Evolutionary conservation across 2,329 filamentous ascomycete species (phyloP), one percentile per base, ranked within the genome.

Genomic region (Fonsecaea erecta): DNA sequence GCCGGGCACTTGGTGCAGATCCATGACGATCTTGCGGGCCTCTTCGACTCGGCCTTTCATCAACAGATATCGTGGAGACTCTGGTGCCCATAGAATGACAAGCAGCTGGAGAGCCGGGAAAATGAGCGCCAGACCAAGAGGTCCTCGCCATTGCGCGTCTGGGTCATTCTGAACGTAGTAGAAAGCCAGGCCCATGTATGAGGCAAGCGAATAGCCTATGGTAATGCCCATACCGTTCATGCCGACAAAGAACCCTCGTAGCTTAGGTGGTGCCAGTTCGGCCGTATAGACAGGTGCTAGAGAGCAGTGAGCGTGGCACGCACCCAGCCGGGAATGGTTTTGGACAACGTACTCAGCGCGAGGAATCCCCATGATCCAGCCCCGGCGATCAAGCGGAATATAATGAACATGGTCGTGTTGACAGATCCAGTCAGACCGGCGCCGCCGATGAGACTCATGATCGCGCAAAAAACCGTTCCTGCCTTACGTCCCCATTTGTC

Each of bases 401-500:
- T 34, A 21, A 53, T 53, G 51, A 53, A 53, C 51, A 53, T 53
- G 26, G 51, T 30, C 18, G 51, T 30, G 26, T 61, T 61, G n/a
- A 34, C 46, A 1, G 58, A 48, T 8, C 46, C 58, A 18, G 14
- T n/a, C 6, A 52, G 21, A 18, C n/a, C 12, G 3, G 37, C 28
- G 21, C 30, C 48, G 16, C 58, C 58, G 8, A 61, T 21, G 11
- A 61, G n/a, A 12, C 46, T 24, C 8, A n/a, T n/a, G 21, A 46
- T 9, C 4, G 51, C 30, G 21, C 48, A 53, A 18, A 40, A 61
- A 7, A 54, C 52, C 5, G 37, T 46, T 21, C 48, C 58, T 16
- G 48, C 58, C 24, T 61, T 61, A 1, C 58, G 28, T 1, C 71
- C 78, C 79, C 79, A 16, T 74, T 73, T 57, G 12, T 62, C 60